A percentile compares a stretch with the other conserved stretches of the same genome.
Conservation (phyloP, 1,284 basidiomycete species). For the Pseudozyma sp. region DNA sequence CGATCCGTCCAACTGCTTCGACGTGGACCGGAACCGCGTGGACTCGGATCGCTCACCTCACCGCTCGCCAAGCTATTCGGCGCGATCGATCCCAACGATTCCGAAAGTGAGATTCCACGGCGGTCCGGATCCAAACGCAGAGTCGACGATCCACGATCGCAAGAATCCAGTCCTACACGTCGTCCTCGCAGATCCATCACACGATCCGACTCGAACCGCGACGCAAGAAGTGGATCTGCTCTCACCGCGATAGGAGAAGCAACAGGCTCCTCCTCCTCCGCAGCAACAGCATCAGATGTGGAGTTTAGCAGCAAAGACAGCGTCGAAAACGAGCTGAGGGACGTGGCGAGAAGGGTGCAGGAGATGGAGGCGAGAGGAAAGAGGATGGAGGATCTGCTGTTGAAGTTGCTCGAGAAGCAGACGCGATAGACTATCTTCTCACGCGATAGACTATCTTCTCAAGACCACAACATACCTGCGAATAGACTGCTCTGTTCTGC, state of each 20-base stretch:
- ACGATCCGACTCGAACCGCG: conserved; percentile 1
- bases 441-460: too few species aligned
- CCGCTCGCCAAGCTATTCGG: conserved; percentile 45
- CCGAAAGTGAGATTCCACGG: conserved; percentile 1
- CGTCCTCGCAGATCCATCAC: background rate
- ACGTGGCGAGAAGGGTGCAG: conserved; percentile 28
- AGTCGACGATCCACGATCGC: background rate
- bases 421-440: too few species aligned
- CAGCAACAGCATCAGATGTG: background rate
- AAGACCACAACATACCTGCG: too few species aligned
- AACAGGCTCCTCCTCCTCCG: background rate
- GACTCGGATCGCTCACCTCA: conserved; percentile 40
- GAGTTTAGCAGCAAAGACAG: conserved; percentile 7
- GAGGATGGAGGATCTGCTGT: conserved; percentile 44
- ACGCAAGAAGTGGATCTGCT: background rate
- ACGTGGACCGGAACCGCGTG: conserved; percentile 32
- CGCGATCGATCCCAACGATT: conserved; percentile 20
- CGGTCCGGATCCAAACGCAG: conserved; percentile 9
- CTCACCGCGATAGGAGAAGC: conserved; percentile 11
- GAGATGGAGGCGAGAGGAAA: conserved; percentile 46
- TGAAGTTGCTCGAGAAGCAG: conserved; percentile 31
- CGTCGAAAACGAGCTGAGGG: conserved; percentile 27
- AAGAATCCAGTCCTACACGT: conserved; percentile 15
- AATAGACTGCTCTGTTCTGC: too few species aligned
- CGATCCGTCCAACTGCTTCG: conserved; percentile 20